Percentiles rank a stretch among this genome's conserved stretches.
phyloP scores from a whole-genome alignment of 2,329 filamentous ascomycete species.

The Immersiporthe knoxdaviesiana region DNA sequence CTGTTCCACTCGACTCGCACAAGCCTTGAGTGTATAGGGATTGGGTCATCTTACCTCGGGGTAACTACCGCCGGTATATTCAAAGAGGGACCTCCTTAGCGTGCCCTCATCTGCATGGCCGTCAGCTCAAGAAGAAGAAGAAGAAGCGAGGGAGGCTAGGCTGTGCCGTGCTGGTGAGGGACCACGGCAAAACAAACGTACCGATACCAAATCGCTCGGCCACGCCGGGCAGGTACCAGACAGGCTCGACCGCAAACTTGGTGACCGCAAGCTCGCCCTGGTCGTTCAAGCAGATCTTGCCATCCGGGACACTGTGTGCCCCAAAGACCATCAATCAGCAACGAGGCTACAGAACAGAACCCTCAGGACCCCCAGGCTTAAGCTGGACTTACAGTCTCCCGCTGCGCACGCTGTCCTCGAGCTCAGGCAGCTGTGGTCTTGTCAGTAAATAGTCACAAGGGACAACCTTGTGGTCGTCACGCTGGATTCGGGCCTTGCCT shows the following conservation, averaged over 20 bases:
- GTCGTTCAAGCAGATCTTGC: constrained; percentile 88
- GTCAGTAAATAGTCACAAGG: constrained; percentile 6
- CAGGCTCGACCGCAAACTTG: constrained; percentile 95
- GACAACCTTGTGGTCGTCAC: not conserved
- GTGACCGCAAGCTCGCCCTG: constrained; percentile 88
- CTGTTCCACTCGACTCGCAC: constrained; percentile 30
- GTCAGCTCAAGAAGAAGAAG: constrained; percentile 36
- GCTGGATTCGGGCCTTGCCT: constrained; percentile 43
- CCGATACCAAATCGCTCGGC: constrained; percentile 91
- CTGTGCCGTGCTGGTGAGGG: constrained; percentile 19
- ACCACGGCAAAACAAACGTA: constrained; percentile 42
- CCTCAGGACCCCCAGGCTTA: not conserved
- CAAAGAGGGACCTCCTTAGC: constrained; percentile 84
- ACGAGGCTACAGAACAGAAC: not conserved
- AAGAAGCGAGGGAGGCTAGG: not conserved
- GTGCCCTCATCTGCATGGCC: constrained; percentile 72
- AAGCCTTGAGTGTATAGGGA: constrained; percentile 18
- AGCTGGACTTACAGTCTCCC: constrained; percentile 68
- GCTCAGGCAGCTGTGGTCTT: constrained; percentile 70
- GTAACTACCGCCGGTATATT: constrained; percentile 94
- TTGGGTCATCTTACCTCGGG: constrained; percentile 63
- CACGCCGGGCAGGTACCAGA: constrained; percentile 85
- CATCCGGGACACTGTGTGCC: constrained; percentile 64
- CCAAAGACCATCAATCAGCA: constrained; percentile 16
- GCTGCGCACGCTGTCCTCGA: constrained; percentile 82